Conservation (phyloP, 352 stramenopile genomes). For the Globisporangium polare region DNA sequence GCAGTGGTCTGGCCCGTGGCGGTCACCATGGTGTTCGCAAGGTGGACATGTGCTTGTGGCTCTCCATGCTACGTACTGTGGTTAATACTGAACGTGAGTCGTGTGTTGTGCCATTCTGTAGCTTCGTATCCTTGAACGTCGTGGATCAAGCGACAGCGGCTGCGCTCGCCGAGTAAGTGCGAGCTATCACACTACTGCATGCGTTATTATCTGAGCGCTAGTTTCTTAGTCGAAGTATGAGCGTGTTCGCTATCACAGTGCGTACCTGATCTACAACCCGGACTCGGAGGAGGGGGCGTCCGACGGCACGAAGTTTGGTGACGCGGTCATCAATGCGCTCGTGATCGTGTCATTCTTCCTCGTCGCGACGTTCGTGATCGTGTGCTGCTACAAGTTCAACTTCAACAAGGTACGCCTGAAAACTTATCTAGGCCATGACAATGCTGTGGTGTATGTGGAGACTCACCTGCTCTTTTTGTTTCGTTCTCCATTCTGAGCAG, state of each 20-base stretch:
- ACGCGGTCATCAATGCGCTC: slow-evolving; percentile 85
- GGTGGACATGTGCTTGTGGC: slow-evolving; percentile 21
- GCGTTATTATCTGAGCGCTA: neutral
- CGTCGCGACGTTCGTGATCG: slow-evolving; percentile 88
- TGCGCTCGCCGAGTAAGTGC: slow-evolving; percentile 59
- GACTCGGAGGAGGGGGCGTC: slow-evolving; percentile 50
- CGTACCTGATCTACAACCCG: slow-evolving; percentile 75
- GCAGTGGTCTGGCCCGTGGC: slow-evolving; percentile 78
- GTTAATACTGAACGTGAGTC: neutral
- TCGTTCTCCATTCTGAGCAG: slow-evolving; percentile 20
- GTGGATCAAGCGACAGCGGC: slow-evolving; percentile 69
- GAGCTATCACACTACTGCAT: neutral
- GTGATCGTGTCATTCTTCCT: slow-evolving; percentile 89
- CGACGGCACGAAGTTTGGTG: slow-evolving; percentile 58
- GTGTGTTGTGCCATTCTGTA: slow-evolving; percentile 13
- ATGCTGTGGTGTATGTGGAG: neutral
- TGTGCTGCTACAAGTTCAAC: slow-evolving; percentile 90
- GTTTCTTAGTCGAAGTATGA: neutral
- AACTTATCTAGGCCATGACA: neutral
- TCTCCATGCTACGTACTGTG: neutral
- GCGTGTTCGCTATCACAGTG: slow-evolving; percentile 23
- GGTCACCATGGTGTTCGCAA: slow-evolving; percentile 78
- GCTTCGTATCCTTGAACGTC: slow-evolving; percentile 81
- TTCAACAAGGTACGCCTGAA: slow-evolving; percentile 54
- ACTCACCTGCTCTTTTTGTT: neutral